Conservation (phyloP, 2,329 filamentous ascomycete species). For the Exophiala sp. region DNA sequence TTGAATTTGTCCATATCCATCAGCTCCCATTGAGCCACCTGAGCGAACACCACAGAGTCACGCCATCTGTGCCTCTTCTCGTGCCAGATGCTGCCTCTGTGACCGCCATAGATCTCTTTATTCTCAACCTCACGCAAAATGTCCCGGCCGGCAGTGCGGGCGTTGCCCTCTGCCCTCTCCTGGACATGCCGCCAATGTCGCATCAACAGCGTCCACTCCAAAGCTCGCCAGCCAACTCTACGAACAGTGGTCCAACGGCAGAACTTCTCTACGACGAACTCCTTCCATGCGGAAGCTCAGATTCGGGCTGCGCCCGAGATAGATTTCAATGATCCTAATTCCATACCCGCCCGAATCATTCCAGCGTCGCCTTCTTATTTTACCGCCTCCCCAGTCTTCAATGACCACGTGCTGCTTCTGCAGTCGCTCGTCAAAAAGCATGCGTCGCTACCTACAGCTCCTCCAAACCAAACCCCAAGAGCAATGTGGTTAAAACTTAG, state of each 20-base stretch:
- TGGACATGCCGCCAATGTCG: slow-evolving; percentile 22
- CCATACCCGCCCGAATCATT: slow-evolving; percentile 62
- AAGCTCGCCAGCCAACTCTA: slow-evolving; percentile 7
- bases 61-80: not conserved
- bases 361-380: slow-evolving; percentile 93
- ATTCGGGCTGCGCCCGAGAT: slow-evolving; percentile 41
- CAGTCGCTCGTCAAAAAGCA: slow-evolving; percentile 67
- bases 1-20: not conserved
- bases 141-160: slow-evolving; percentile 13
- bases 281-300: slow-evolving; percentile 17
- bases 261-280: slow-evolving; percentile 21
- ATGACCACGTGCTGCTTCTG: slow-evolving; percentile 72
- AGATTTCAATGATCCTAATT: slow-evolving; percentile 34
- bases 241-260: slow-evolving; percentile 3
- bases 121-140: slow-evolving; percentile 2
- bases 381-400: slow-evolving; percentile 76
- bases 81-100: not conserved
- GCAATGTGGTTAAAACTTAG: slow-evolving; percentile 74
- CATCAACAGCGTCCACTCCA: slow-evolving; percentile 1
- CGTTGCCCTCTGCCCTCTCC: slow-evolving; percentile 12
- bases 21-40: not conserved
- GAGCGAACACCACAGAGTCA: not conserved
- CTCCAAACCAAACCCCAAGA: slow-evolving; percentile 60
- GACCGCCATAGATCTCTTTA: not conserved
- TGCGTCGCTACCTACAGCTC: slow-evolving; percentile 63